These are phyloP conservation scores for Kuraishia floccosa DNA, from an alignment of 805 yeast genomes.

Conservation along the genomic window DNA sequence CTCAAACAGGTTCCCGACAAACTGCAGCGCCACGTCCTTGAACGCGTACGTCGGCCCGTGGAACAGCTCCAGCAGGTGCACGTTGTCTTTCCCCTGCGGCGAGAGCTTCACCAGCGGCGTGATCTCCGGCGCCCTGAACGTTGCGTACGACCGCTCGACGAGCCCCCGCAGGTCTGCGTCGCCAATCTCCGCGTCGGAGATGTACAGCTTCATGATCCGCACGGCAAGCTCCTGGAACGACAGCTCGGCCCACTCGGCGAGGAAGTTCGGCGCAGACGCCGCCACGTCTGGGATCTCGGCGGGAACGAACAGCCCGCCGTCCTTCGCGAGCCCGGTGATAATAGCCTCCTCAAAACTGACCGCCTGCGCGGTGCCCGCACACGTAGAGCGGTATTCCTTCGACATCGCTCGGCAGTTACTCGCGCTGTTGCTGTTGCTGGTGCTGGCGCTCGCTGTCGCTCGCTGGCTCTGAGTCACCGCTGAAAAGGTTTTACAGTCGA, in stretches of 20 bases:
- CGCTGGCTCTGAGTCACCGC: too few relatives aligned
- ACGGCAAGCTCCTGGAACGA: conserved; percentile 82
- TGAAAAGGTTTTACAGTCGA: too few relatives aligned
- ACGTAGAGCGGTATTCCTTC: conserved; percentile 71
- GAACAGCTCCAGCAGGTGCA: conserved; percentile 83
- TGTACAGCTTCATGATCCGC: conserved; percentile 73
- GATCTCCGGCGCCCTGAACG: conserved; percentile 80
- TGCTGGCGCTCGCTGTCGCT: too few relatives aligned
- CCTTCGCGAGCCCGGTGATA: conserved; percentile 87
- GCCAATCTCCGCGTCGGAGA: conserved; percentile 64
- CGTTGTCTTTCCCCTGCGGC: conserved; percentile 41
- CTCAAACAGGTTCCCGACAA: conserved; percentile 94
- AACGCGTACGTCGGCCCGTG: conserved; percentile 99
- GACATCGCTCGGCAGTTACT: conserved; percentile 14
- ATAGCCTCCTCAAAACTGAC: conserved; percentile 73
- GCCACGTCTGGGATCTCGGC: conserved; percentile 59
- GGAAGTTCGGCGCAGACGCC: conserved; percentile 40
- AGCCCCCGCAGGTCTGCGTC: conserved; percentile 52
- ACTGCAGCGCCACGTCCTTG: conserved; percentile 97
- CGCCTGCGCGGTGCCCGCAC: conserved; percentile 39
- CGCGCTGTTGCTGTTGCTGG: not conserved
- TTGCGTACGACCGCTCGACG: conserved; percentile 67
- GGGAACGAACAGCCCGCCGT: conserved; percentile 94
- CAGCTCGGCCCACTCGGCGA: conserved; percentile 59
- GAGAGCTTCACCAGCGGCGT: conserved; percentile 64